Base-by-base conservation (phyloP, 495 filamentous ascomycete genomes). In the Penicillium robsamsonii region DNA sequence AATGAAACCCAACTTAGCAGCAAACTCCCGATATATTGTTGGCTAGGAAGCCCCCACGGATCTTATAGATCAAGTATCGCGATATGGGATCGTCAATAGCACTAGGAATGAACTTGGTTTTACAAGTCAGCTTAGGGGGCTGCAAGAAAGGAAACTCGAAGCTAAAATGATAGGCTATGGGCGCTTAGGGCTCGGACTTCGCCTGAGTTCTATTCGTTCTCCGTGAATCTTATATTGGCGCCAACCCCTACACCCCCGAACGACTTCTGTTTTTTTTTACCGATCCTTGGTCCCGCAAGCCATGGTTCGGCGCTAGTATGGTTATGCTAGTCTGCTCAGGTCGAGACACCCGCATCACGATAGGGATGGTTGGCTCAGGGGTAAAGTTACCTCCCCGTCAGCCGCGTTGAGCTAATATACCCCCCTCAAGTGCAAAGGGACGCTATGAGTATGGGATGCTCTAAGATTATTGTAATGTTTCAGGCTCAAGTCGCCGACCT, bases 181-280 rank as follows among this genome's bases (percentile, higher is more conserved):
- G 42, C 43, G 30, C n/a, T 38, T 46, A 46, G 42, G 40, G 51
- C 51, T 45, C 20, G 12, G 6, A 35, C n/a, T 53, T 44, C 3
- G 30, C 11, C 17, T 17, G 25, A 3, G 12, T 44, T 12, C 15
- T 46, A 53, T 53, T 46, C 42, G 42, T 43, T 44, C 18, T 52
- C 37, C 27, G 12, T 54, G 51, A 44, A 46, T 27, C 18, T 44
- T 27, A 35, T 53, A 35, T 54, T 54, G 42, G 41, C 51, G 51
- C 51, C 31, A 8, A 42, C 51, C 48, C 48, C 33, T 7, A 2
- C 13, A 11, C 41, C 51, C n/a, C 35, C 0, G 6, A 17, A 17
- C 6, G 33, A 3, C 33, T 37, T 37, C 33, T n/a, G 13, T 37
- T 15, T 38, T 37, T 15, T 38, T 17, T 9, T 15, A 9, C 35